Conservation (phyloP, 2,329 filamentous ascomycete genomes). For the Sordariomycetes sp. region DNA sequence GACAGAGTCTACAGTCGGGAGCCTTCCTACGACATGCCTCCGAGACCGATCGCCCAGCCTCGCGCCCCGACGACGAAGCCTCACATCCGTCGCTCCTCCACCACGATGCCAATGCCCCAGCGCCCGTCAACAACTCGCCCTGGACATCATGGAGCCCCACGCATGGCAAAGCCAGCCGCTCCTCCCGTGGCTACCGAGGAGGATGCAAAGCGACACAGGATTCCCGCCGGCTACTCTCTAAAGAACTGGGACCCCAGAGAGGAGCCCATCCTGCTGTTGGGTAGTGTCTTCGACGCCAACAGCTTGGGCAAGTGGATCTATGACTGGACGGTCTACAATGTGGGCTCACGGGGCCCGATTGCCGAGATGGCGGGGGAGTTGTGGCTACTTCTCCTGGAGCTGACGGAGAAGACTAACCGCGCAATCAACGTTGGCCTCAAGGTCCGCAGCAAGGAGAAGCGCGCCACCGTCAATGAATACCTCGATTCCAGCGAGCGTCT, state of each 20-base stretch:
- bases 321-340: conserved; percentile 94
- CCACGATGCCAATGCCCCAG: conserved; percentile 34
- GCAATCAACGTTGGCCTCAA: conserved; percentile 68
- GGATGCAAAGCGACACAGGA: conserved; percentile 57
- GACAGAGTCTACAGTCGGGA: conserved; percentile 26
- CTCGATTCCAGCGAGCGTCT: conserved; percentile 51
- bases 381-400: conserved; percentile 89
- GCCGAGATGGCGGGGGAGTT: conserved; percentile 88
- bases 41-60: conserved; percentile 28
- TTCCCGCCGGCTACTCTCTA: conserved; percentile 83
- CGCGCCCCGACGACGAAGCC: conserved; percentile 26
- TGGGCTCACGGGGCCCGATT: conserved; percentile 73
- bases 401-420: conserved; percentile 88
- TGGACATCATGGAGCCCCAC: conserved; percentile 12
- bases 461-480: conserved; percentile 71
- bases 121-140: conserved; percentile 44
- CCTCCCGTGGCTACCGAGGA: conserved; percentile 44
- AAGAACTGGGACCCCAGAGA: conserved; percentile 98
- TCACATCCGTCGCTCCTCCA: conserved; percentile 37
- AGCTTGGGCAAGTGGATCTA: conserved; percentile 99
- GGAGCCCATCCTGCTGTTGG: conserved; percentile 86
- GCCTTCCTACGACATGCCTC: conserved; percentile 29
- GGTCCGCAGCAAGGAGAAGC: conserved; percentile 64
- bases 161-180: conserved; percentile 17
- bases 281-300: conserved; percentile 95